Base-by-base conservation (phyloP, 345 rosid genomes). In the Viola odorata region DNA sequence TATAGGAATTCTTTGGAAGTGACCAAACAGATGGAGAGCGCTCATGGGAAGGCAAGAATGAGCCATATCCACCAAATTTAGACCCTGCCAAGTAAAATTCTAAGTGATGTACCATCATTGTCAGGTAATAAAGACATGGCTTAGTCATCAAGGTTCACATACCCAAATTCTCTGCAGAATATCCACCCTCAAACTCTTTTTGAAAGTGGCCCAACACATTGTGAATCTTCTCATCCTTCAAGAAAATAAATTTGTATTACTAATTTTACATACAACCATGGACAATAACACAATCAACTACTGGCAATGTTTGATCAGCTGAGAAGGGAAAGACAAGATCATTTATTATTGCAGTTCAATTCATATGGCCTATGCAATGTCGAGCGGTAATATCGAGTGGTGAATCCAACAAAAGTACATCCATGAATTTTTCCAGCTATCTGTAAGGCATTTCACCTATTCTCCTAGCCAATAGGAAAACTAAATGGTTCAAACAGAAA, bases 161-260 rank as follows among this genome's bases (percentile, higher is more conserved):
- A 91, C 95, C 85, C 79, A 71, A 73, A 68, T 59, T 77, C 62
- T 79, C 81, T 54, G 79, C 75, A 61, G 82, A 75, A 38, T 65
- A 61, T 37, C 77, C 81, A 5, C 78, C 80, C 73, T 65, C 83
- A 72, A 76, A 78, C 65, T 78, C 76, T 60, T 81, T 80, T 64
- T 74, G 86, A 57, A 81, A 78, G 63, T 91, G 87, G 58, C 96
- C 96, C 78, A 91, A 77, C 17, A 79, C 64, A 58, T 72, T 69
- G 67, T 84, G 73, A 54, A 91, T 58, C 77, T 72, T 91, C 74
- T 79, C 84, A 67, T 91, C 96, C 96, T 91, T 50, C 42, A 65
- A 60, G 58, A 75, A 72, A 63, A 17, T 67, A 12, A 78, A 61
- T 52, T 36, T 51, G 14, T 62, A 36, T 68, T 45, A 70, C 56